Evolutionary conservation across 2,329 filamentous ascomycete genomes (phyloP).

Genomic region (Drechslerella coelobrocha): DNA sequence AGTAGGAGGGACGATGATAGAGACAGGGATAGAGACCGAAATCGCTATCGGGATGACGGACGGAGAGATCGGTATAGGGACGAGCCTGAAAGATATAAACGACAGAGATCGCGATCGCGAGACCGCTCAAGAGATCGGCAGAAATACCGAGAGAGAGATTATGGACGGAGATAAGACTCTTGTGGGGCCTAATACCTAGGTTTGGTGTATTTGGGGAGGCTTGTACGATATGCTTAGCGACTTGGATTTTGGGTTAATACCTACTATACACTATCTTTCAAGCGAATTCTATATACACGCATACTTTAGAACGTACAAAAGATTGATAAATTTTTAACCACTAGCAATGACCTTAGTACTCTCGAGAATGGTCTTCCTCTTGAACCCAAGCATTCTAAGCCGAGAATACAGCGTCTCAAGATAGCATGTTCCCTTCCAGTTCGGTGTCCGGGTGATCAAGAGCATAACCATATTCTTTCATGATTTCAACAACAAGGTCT

Average conservation of each 20-base stretch:
- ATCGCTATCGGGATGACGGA: constrained; percentile 44
- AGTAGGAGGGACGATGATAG: constrained; percentile 49
- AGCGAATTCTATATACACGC: constrained; percentile 57
- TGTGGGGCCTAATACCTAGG: too few relatives aligned
- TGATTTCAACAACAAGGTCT: constrained; percentile 1
- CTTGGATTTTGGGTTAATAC: background rate
- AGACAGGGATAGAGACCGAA: constrained; percentile 48
- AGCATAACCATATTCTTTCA: too few relatives aligned
- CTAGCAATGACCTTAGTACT: too few relatives aligned
- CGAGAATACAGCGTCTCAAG: too few relatives aligned
- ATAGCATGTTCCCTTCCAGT: background rate
- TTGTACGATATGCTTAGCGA: constrained; percentile 58
- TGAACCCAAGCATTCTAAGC: too few relatives aligned
- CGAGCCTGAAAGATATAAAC: constrained; percentile 37
- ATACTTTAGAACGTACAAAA: too few relatives aligned
- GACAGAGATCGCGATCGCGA: constrained; percentile 42
- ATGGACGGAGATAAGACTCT: constrained; percentile 21
- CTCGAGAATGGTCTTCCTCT: too few relatives aligned
- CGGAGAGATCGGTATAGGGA: constrained; percentile 42
- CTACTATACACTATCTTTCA: constrained; percentile 1
- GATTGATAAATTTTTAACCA: too few relatives aligned
- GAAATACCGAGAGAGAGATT: constrained; percentile 42
- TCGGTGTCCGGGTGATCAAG: too few relatives aligned
- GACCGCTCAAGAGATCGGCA: constrained; percentile 45
- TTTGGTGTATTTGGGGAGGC: constrained; percentile 16